Evolutionary conservation across 2,329 filamentous ascomycete genomes (phyloP), one percentile per base, ranked within the genome.

Genomic region (Colletotrichum camelliae): DNA sequence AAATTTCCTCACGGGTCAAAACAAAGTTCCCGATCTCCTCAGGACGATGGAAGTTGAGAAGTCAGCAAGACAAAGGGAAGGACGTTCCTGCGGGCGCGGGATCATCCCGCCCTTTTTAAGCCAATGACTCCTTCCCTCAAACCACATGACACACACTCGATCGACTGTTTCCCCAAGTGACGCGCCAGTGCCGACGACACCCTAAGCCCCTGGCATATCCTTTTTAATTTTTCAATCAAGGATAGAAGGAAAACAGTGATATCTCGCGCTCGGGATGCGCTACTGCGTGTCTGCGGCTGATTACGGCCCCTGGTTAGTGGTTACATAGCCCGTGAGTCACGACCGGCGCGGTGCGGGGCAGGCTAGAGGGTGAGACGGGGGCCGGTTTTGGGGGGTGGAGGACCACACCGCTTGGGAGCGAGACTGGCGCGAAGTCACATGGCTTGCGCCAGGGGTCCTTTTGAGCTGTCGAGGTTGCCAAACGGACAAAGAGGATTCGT

Each of bases 401-500:
- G 31, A 48, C 48, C 57, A 29, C 70, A n/a, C 24, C 71, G 24
- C 57, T 57, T 60, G 69, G n/a, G 77, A 76, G 75, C 80, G 81
- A 82, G 77, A 80, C 64, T 80, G 62, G 76, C 81, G 80, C 81
- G 79, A 80, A 80, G 80, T 81, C 81, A 82, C 81, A 81, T 82
- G 80, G 69, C 18, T 70, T 58, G 70, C 72, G 69, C 75, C 77
- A 18, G 55, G 58, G 21, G 39, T n/a, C 43, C n/a, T 52, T 52
- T 52, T 52, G 43, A 0, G 2, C 43, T 52, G 43, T 48, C 0
- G 43, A 52, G 43, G n/a, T 52, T 52, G 43, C 10, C 7, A 13
- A 52, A 21, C 2, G 43, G n/a, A 52, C 43, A 52, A 52, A 52
- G 0, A 52, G n/a, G 43, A 21, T 52, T 21, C n/a, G 43, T 52